Conservation (phyloP, 495 filamentous ascomycete species). For the Hypoxylon fragiforme region DNA sequence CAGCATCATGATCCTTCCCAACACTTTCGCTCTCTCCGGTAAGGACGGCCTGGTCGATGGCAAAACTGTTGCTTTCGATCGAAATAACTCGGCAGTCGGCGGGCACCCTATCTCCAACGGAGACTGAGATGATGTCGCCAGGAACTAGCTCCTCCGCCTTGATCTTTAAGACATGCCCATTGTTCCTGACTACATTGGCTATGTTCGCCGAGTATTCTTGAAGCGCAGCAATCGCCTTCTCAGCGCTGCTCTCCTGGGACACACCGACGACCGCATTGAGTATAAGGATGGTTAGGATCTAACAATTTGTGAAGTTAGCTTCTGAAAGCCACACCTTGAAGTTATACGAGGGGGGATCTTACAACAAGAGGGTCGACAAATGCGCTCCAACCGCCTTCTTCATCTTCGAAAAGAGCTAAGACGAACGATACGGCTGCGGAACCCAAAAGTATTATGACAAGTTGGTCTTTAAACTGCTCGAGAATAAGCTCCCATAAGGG, state of each 20-base stretch:
- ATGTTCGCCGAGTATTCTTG: constrained; percentile 99
- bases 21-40: constrained; percentile 99
- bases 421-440: constrained; percentile 95
- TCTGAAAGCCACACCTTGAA: constrained; percentile 11
- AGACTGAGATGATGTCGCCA: constrained; percentile 86
- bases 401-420: constrained; percentile 87
- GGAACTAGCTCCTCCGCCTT: constrained; percentile 96
- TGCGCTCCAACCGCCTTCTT: constrained; percentile 88
- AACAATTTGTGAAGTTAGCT: constrained; percentile 11
- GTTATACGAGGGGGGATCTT: constrained; percentile 42
- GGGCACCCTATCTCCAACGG: constrained; percentile 94
- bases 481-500: constrained; percentile 94
- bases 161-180: constrained; percentile 73
- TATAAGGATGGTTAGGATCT: constrained; percentile 97
- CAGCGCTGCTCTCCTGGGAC: constrained; percentile 96
- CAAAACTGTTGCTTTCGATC: constrained; percentile 96
- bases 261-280: constrained; percentile 97
- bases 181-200: constrained; percentile 83
- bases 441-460: constrained; percentile 91
- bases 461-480: constrained; percentile 99
- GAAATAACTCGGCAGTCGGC: constrained; percentile 90
- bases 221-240: constrained; percentile 96
- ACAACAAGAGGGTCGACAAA: constrained; percentile 97
- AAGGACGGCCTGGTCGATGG: constrained; percentile 94
- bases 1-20: constrained; percentile 69